A percentile compares a stretch with the other conserved stretches of the same genome.
Conservation (phyloP, 306 rosid species). For the Vigna angularis region DNA sequence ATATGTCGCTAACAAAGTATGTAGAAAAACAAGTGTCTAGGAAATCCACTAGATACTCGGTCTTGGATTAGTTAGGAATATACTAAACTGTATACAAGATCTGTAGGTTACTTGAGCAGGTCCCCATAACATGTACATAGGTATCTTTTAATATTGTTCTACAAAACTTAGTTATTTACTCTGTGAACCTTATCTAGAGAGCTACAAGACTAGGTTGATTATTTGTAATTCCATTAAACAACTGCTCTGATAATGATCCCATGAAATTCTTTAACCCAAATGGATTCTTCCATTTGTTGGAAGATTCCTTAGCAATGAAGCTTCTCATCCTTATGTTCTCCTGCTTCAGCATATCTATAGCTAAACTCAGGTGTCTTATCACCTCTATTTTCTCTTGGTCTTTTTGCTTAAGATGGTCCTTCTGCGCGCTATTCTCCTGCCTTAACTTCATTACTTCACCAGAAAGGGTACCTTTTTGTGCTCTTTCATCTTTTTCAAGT, state of each 20-base stretch:
- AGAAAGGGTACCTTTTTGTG: conserved; percentile 53
- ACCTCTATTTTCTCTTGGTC: conserved; percentile 84
- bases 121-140: conserved; percentile 37
- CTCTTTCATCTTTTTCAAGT: conserved; percentile 58
- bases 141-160: conserved; percentile 38
- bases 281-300: conserved; percentile 57
- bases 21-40: background rate
- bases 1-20: conserved; percentile 1
- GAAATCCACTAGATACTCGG: conserved; percentile 29
- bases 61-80: conserved; percentile 16
- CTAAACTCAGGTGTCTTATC: conserved; percentile 74
- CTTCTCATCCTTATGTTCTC: conserved; percentile 70
- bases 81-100: conserved; percentile 23
- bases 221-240: conserved; percentile 52
- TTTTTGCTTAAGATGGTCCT: conserved; percentile 62
- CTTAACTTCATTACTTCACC: conserved; percentile 56
- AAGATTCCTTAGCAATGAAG: conserved; percentile 49
- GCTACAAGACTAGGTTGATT: conserved; percentile 57
- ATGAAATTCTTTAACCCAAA: conserved; percentile 59
- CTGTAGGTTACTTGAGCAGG: conserved; percentile 22
- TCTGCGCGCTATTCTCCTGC: conserved; percentile 60
- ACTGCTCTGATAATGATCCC: conserved; percentile 53
- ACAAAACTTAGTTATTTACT: conserved; percentile 38
- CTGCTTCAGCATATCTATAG: conserved; percentile 75
- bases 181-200: conserved; percentile 54